These are phyloP conservation scores for Trichaptum fuscoviolaceum DNA, from an alignment of 768 basidiomycete genomes.

Conservation along the genomic window DNA sequence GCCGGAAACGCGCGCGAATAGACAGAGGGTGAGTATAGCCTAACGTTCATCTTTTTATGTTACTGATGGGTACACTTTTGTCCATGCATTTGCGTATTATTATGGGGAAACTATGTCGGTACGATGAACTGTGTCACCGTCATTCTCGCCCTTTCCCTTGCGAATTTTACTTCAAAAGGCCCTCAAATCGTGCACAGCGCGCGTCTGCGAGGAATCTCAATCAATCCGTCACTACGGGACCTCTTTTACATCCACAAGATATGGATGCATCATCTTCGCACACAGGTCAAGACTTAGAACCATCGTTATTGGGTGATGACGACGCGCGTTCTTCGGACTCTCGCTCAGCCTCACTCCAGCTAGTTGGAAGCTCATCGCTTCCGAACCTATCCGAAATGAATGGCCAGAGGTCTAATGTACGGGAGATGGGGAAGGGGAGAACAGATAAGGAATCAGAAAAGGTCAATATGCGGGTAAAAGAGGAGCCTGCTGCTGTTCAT, in stretches of 20 bases:
- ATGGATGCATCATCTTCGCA: slow-evolving; percentile 7
- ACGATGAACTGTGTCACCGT: slow-evolving; percentile 15
- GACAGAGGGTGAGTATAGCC: slow-evolving; percentile 63
- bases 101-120: slow-evolving; percentile 24
- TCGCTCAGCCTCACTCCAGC: slow-evolving; percentile 58
- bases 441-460: slow-evolving; percentile 17
- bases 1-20: slow-evolving; percentile 66
- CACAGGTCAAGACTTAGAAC: slow-evolving; percentile 38
- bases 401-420: slow-evolving; percentile 24
- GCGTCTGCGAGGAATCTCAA: slow-evolving; percentile 61
- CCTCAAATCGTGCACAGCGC: slow-evolving; percentile 67
- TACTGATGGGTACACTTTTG: slow-evolving; percentile 20
- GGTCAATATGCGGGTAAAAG: slow-evolving; percentile 34
- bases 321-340: slow-evolving; percentile 51
- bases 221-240: not conserved
- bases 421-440: slow-evolving; percentile 43
- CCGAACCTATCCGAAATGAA: slow-evolving; percentile 20
- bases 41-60: slow-evolving; percentile 11
- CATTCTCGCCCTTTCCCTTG: slow-evolving; percentile 18
- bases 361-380: slow-evolving; percentile 21
- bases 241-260: not conserved
- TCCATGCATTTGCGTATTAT: slow-evolving; percentile 12
- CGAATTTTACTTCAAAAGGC: slow-evolving; percentile 30
- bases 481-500: slow-evolving; percentile 35
- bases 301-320: slow-evolving; percentile 47